These are phyloP conservation scores for Emergomyces pasteurianus DNA, from an alignment of 2,329 filamentous ascomycete species.

Conservation along the genomic window DNA sequence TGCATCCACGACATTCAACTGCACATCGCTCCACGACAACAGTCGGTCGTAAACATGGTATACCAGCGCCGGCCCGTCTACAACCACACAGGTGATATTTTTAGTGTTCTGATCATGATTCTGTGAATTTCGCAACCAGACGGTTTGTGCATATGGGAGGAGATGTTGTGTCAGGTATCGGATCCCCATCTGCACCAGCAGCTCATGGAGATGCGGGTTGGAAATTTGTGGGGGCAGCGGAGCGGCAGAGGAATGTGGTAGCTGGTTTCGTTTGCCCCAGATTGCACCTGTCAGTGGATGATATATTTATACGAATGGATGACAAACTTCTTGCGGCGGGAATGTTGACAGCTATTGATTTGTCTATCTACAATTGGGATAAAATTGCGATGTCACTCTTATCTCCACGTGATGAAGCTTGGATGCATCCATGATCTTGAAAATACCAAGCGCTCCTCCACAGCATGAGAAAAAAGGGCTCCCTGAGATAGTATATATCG, in stretches of 20 bases:
- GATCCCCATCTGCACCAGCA: slow-evolving; percentile 45
- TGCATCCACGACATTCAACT: slow-evolving; percentile 38
- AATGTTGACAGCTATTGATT: neutral
- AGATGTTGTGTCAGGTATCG: slow-evolving; percentile 44
- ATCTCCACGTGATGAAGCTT: slow-evolving; percentile 1
- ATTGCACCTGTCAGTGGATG: neutral
- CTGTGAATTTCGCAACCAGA: slow-evolving; percentile 22
- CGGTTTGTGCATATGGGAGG: slow-evolving; percentile 39
- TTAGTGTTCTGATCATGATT: slow-evolving; percentile 6
- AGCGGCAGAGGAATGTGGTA: neutral
- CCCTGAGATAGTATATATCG: too few relatives aligned
- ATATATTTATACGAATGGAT: neutral
- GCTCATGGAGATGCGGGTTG: too few relatives aligned
- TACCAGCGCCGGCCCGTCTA: slow-evolving; percentile 71
- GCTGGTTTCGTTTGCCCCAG: neutral
- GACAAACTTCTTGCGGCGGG: neutral
- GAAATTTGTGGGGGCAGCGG: neutral
- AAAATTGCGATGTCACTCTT: neutral
- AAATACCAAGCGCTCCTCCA: neutral
- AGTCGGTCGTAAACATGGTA: slow-evolving; percentile 57
- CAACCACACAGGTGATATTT: slow-evolving; percentile 32
- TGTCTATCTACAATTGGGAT: neutral
- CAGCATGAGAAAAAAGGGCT: neutral
- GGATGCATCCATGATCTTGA: too few relatives aligned
- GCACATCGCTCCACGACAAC: slow-evolving; percentile 27